Evolutionary conservation across 371 early-diverging fungal species (phyloP).

Genomic region (Apophysomyces ossiformis): DNA sequence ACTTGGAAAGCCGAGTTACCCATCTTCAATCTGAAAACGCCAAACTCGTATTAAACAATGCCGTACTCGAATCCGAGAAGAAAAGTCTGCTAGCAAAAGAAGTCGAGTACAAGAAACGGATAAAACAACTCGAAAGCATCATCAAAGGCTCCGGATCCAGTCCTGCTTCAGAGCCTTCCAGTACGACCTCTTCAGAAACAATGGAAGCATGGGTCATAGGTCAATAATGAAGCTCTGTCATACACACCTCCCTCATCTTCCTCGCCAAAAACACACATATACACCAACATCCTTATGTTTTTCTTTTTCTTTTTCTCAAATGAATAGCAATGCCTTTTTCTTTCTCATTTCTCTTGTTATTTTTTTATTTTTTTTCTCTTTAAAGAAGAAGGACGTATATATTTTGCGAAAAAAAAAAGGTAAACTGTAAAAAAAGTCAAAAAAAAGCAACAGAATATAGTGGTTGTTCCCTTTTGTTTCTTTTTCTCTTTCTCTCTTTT

Average conservation of each 20-base stretch:
- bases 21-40: constrained; percentile 82
- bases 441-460: background rate
- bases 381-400: no score
- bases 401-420: no score
- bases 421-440: background rate
- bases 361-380: no score
- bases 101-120: constrained; percentile 67
- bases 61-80: constrained; percentile 78
- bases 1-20: constrained; percentile 76
- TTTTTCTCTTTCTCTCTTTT: background rate
- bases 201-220: constrained; percentile 8
- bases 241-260: background rate
- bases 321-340: no score
- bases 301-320: no score
- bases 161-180: background rate
- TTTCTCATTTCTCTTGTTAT: no score
- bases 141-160: background rate
- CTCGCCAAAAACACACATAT: no score
- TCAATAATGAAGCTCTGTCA: background rate
- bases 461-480: no score
- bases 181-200: background rate
- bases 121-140: constrained; percentile 63
- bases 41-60: constrained; percentile 64
- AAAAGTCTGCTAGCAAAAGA: constrained; percentile 63
- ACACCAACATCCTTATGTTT: no score